phyloP scores from a whole-genome alignment of 495 filamentous ascomycete species.

The Talaromyces thailandensis region DNA sequence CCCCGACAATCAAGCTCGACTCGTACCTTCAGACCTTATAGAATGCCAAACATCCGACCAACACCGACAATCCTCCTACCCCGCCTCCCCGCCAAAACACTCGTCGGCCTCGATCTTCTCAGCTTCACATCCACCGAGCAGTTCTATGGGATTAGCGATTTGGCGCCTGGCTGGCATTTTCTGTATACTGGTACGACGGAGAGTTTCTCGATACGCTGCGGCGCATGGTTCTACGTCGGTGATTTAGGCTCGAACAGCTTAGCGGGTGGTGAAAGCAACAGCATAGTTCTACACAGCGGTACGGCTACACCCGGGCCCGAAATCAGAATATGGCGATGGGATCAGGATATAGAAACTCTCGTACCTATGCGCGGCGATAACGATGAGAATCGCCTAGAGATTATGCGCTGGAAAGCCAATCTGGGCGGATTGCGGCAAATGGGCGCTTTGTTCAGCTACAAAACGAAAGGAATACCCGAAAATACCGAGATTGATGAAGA shows the following conservation, averaged over 20 bases:
- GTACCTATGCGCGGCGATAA: conserved; percentile 15
- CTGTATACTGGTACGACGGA: conserved; percentile 49
- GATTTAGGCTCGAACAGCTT: conserved; percentile 15
- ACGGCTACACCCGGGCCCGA: conserved; percentile 9
- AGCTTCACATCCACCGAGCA: conserved; percentile 44
- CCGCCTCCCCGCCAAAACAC: conserved; percentile 36
- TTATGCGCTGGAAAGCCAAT: conserved; percentile 34
- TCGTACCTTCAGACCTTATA: background rate
- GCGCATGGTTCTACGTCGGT: conserved; percentile 52
- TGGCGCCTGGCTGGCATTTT: conserved; percentile 53
- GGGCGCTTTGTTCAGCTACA: conserved; percentile 33
- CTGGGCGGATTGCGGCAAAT: conserved; percentile 30
- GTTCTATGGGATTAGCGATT: conserved; percentile 51
- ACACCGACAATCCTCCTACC: conserved; percentile 39
- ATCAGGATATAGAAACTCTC: conserved; percentile 21
- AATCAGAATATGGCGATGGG: conserved; percentile 41
- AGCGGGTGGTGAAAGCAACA: conserved; percentile 6
- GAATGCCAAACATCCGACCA: conserved; percentile 19
- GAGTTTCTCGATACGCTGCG: conserved; percentile 48
- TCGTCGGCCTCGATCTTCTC: conserved; percentile 45
- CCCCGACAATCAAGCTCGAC: background rate
- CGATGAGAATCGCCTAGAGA: conserved; percentile 21
- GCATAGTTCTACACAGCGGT: conserved; percentile 4
- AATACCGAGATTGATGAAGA: conserved; percentile 7
- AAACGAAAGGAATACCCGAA: conserved; percentile 24